Evolutionary conservation across 768 basidiomycete species (phyloP).

Genomic region (Agaricus sinodeliciosus): DNA sequence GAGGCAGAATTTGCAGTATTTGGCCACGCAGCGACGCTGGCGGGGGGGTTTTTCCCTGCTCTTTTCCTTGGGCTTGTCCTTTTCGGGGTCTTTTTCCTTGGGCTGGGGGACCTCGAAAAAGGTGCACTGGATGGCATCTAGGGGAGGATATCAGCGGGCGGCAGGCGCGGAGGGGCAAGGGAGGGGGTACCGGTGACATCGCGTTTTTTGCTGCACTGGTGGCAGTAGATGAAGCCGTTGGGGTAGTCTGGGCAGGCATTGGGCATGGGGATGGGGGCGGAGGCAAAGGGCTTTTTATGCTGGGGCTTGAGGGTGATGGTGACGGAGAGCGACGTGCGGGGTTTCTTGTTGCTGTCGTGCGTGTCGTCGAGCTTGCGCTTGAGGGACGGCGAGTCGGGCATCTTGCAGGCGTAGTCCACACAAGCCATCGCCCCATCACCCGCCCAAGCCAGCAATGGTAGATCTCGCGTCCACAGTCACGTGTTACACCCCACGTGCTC

Average conservation of each 20-base stretch:
- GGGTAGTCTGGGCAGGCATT: slow-evolving; percentile 27
- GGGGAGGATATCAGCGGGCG: background rate
- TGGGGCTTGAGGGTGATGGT: slow-evolving; percentile 15
- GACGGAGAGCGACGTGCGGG: slow-evolving; percentile 19
- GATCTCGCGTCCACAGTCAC: slow-evolving; percentile 12
- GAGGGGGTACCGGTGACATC: slow-evolving; percentile 37
- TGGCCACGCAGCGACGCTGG: slow-evolving; percentile 37
- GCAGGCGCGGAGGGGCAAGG: slow-evolving; percentile 3
- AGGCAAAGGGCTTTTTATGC: slow-evolving; percentile 21
- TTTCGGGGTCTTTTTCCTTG: slow-evolving; percentile 18
- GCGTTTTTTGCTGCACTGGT: slow-evolving; percentile 65
- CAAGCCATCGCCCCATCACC: slow-evolving; percentile 9
- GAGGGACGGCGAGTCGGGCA: slow-evolving; percentile 21
- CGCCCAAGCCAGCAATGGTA: no score
- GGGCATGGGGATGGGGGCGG: slow-evolving; percentile 14
- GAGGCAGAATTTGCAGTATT: slow-evolving; percentile 62
- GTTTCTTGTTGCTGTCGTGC: slow-evolving; percentile 26
- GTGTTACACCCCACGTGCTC: slow-evolving; percentile 7
- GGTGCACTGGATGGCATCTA: slow-evolving; percentile 32
- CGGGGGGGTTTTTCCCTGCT: slow-evolving; percentile 4
- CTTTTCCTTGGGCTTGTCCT: slow-evolving; percentile 16
- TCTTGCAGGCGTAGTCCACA: background rate
- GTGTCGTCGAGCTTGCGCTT: slow-evolving; percentile 47
- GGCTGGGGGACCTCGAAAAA: slow-evolving; percentile 16
- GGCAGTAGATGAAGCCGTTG: slow-evolving; percentile 51